These are phyloP conservation scores for Teratosphaeria zuluensis DNA, from an alignment of 2,329 filamentous ascomycete genomes.

Conservation along the genomic window DNA sequence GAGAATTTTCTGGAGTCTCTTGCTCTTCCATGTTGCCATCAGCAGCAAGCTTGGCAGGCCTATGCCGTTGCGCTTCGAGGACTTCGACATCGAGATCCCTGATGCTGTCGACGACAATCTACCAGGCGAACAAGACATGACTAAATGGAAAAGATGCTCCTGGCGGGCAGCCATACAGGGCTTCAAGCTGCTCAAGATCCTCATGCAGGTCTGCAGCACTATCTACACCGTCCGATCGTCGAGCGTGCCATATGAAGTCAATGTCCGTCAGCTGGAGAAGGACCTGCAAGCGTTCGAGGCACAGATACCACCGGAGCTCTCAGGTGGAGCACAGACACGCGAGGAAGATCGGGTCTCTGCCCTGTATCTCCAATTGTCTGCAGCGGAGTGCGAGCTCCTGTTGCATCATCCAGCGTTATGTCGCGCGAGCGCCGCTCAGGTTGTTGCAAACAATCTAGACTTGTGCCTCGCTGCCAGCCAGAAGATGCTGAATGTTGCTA, in stretches of 20 bases:
- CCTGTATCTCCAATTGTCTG: constrained; percentile 40
- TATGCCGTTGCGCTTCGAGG: constrained; percentile 62
- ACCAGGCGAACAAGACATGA: constrained; percentile 46
- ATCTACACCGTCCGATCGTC: constrained; percentile 61
- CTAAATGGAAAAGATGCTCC: constrained; percentile 47
- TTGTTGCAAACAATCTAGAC: constrained; percentile 45
- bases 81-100: constrained; percentile 72
- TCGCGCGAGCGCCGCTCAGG: constrained; percentile 45
- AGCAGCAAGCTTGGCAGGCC: constrained; percentile 68
- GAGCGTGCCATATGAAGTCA: constrained; percentile 44
- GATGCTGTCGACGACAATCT: constrained; percentile 61
- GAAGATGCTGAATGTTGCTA: constrained; percentile 52
- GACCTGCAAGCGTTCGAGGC: constrained; percentile 55
- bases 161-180: constrained; percentile 58
- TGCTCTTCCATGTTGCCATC: constrained; percentile 57
- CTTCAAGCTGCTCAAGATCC: constrained; percentile 56
- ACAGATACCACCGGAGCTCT: constrained; percentile 52
- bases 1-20: constrained; percentile 64
- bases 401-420: constrained; percentile 46
- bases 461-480: constrained; percentile 57
- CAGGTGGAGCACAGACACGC: constrained; percentile 35
- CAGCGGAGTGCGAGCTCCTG: constrained; percentile 40
- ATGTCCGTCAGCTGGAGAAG: constrained; percentile 56
- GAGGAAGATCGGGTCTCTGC: constrained; percentile 41
- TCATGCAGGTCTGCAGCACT: constrained; percentile 64